Base-by-base conservation (phyloP, 257 asterid genomes). In the Agastache rugosa region DNA sequence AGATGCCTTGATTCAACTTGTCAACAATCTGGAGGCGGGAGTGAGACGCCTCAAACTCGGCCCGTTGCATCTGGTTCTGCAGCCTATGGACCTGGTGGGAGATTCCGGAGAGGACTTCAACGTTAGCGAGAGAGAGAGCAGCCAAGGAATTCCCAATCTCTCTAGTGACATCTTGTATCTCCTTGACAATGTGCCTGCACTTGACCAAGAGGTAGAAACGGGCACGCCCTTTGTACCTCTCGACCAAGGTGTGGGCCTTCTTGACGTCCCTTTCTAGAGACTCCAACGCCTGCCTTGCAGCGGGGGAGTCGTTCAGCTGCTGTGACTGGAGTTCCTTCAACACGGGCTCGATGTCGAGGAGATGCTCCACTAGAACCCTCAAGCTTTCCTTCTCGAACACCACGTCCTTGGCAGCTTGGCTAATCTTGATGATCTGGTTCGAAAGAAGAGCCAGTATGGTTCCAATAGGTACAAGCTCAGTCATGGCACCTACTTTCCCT, bases 61-160 rank as follows among this genome's bases (percentile, higher is more conserved):
- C 90, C 22, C 86, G 82, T 60, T 88, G 91, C 93, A 88, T 86
- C 83, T 88, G 90, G 20, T 77, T 78, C 25, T 88, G 93, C 23
- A 88, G 55, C 62, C 80, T 69, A 17, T 69, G 79, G 69, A 84
- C 87, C 66, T 83, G 79, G 44, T 86, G 88, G 2, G 88, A 79
- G 23, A 88, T 88, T 19, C 90, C 89, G 0, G 93, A 83, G 14
- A 84, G 67, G 6, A 86, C 86, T 48, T 86, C 91, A 3, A 80
- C 35, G 12, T 83, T 85, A 2, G 86, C 91, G 0, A 84, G 78
- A 20, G 93, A 83, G 6, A 86, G 71, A 11, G 86, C 82, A 17
- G 88, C 81, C 56, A 88, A 72, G 11, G 91, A 83, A 10, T 73
- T 77, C 1, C 91, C 91, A 4, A 88, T 84, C 48, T 88, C 87